A percentile compares a stretch with the other conserved stretches of the same genome.
Evolutionary conservation across 2,329 filamentous ascomycete genomes (phyloP).

Genomic region (Fusarium caatingaense): DNA sequence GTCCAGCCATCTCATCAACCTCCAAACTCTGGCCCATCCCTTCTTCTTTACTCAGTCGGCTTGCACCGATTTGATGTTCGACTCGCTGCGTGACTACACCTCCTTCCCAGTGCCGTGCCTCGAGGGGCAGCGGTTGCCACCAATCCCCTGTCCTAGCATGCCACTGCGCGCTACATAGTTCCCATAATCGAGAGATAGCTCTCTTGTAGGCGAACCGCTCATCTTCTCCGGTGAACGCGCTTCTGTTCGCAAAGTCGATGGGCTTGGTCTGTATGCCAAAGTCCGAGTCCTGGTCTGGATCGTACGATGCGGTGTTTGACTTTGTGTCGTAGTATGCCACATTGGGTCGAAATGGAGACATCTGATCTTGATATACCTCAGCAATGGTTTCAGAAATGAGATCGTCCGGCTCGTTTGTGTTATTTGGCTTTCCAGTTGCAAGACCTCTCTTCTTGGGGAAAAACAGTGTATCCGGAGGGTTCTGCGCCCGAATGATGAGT

Average conservation of each 20-base stretch:
- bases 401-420: slow-evolving; percentile 47
- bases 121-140: slow-evolving; percentile 76
- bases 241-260: slow-evolving; percentile 75
- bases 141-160: slow-evolving; percentile 72
- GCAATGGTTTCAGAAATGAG: slow-evolving; percentile 59
- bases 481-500: slow-evolving; percentile 74
- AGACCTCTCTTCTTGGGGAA: slow-evolving; percentile 69
- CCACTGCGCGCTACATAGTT: slow-evolving; percentile 80
- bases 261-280: slow-evolving; percentile 57
- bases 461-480: slow-evolving; percentile 79
- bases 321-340: slow-evolving; percentile 71
- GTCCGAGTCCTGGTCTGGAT: slow-evolving; percentile 68
- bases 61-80: slow-evolving; percentile 5
- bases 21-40: slow-evolving; percentile 51
- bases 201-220: slow-evolving; percentile 85
- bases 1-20: slow-evolving; percentile 53
- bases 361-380: slow-evolving; percentile 83
- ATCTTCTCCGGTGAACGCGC: slow-evolving; percentile 81
- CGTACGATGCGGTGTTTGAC: slow-evolving; percentile 59
- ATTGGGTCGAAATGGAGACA: slow-evolving; percentile 82
- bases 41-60: slow-evolving; percentile 40
- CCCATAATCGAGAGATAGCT: slow-evolving; percentile 81
- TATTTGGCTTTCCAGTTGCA: slow-evolving; percentile 1
- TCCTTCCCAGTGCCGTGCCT: slow-evolving; percentile 75
- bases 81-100: slow-evolving; percentile 45